A percentile compares a stretch with the other conserved stretches of the same genome.
These are phyloP conservation scores for Colletotrichum lentis DNA, from an alignment of 2,329 filamentous ascomycete species.

Conservation along the genomic window DNA sequence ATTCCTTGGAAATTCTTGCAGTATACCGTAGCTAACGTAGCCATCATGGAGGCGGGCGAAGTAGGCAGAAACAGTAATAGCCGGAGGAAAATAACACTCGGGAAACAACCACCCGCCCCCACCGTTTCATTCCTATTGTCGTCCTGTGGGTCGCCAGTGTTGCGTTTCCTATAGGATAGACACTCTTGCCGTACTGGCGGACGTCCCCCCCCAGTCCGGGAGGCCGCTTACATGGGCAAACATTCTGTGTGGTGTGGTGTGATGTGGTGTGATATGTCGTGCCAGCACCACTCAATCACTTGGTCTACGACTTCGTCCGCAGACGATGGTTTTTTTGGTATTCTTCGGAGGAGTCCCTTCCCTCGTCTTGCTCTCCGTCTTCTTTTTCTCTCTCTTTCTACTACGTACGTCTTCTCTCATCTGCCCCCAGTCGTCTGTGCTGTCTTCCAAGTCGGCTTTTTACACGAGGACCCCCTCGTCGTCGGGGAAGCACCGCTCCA, in stretches of 20 bases:
- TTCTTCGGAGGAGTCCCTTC: neutral
- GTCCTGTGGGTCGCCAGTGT: too few relatives aligned
- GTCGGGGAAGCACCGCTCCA: conserved; percentile 36
- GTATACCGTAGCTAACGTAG: neutral
- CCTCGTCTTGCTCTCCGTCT: neutral
- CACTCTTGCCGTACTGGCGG: too few relatives aligned
- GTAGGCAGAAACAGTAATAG: too few relatives aligned
- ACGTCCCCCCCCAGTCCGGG: too few relatives aligned
- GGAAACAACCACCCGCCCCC: too few relatives aligned
- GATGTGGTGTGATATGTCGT: neutral
- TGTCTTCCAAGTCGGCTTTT: neutral
- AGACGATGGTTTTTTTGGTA: neutral
- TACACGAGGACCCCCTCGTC: conserved; percentile 20
- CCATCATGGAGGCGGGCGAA: neutral
- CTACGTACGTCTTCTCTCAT: too few relatives aligned
- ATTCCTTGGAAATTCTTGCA: neutral
- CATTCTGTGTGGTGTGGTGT: neutral
- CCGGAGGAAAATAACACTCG: neutral
- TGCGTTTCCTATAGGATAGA: too few relatives aligned
- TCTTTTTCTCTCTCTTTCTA: neutral
- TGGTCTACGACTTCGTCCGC: neutral
- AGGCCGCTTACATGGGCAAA: neutral
- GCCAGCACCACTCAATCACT: neutral
- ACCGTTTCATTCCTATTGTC: too few relatives aligned
- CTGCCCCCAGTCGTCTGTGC: neutral